Conservation (phyloP, 2,329 filamentous ascomycete genomes). For the Hypoxylon sp. region DNA sequence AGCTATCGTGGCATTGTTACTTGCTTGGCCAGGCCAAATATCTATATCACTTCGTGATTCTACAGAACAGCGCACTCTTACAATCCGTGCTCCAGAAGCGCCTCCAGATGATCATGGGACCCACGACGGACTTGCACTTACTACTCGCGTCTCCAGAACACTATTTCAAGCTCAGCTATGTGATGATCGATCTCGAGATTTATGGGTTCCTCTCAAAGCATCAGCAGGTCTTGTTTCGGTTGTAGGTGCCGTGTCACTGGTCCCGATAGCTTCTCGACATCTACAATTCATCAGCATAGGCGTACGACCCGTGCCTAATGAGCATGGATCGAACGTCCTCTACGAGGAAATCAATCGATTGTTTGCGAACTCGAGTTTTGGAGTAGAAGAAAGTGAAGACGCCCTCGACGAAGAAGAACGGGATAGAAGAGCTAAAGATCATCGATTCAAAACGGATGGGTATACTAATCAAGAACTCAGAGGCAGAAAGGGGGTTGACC, state of each 20-base stretch:
- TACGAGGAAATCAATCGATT: constrained; percentile 81
- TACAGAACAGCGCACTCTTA: constrained; percentile 48
- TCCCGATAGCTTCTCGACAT: constrained; percentile 74
- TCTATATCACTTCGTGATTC: constrained; percentile 67
- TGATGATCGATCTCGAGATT: constrained; percentile 57
- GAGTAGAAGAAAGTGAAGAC: constrained; percentile 60
- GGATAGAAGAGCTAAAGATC: constrained; percentile 31
- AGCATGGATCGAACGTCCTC: constrained; percentile 68
- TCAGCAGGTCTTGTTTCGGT: constrained; percentile 69
- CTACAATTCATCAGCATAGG: constrained; percentile 86
- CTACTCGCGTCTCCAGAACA: constrained; percentile 55
- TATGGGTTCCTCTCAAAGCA: constrained; percentile 78
- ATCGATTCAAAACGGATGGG: constrained; percentile 53
- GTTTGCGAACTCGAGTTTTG: constrained; percentile 82
- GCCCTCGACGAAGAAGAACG: constrained; percentile 49
- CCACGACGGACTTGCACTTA: constrained; percentile 26
- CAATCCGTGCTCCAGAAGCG: constrained; percentile 46
- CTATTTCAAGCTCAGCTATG: constrained; percentile 73
- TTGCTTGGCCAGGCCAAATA: constrained; percentile 70
- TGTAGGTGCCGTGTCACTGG: constrained; percentile 74
- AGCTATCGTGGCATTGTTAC: constrained; percentile 68
- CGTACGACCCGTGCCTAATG: constrained; percentile 68
- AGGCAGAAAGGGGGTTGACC: constrained; percentile 73
- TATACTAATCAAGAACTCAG: constrained; percentile 62
- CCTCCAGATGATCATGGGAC: constrained; percentile 1